A percentile compares a stretch with the other conserved stretches of the same genome.
phyloP scores from a whole-genome alignment of 2,329 filamentous ascomycete genomes.

The Colletotrichum magnum region DNA sequence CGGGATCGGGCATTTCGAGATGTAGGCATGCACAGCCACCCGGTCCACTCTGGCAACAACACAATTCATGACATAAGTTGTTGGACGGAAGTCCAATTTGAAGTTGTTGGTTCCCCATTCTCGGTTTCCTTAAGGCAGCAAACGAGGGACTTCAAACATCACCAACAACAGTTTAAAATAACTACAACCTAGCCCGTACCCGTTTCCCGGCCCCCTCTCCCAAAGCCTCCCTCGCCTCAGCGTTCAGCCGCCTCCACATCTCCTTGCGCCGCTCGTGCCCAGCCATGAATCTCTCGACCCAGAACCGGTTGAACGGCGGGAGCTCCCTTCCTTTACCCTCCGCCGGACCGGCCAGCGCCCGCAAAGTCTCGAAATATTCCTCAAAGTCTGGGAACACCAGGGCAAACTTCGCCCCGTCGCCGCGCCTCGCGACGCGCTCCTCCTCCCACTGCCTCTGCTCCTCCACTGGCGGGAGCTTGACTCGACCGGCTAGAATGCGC shows the following conservation, averaged over 20 bases:
- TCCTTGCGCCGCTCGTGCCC: conserved; percentile 69
- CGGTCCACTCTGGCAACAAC: no score
- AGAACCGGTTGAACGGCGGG: conserved; percentile 60
- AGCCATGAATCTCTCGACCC: conserved; percentile 65
- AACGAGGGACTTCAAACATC: background rate
- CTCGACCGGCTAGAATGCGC: conserved; percentile 67
- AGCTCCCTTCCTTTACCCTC: conserved; percentile 59
- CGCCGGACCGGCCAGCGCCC: conserved; percentile 63
- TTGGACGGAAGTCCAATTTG: no score
- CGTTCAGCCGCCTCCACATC: conserved; percentile 70
- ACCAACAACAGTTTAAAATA: background rate
- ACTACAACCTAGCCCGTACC: conserved; percentile 7
- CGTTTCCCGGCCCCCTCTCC: background rate
- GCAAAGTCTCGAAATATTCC: conserved; percentile 73
- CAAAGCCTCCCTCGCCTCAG: conserved; percentile 20
- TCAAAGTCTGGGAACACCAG: conserved; percentile 74
- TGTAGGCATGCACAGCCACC: no score
- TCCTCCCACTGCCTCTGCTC: conserved; percentile 71
- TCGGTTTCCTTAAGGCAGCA: background rate
- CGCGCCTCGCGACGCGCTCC: conserved; percentile 65
- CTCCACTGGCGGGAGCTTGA: conserved; percentile 59
- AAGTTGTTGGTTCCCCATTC: background rate
- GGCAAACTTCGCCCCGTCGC: conserved; percentile 71
- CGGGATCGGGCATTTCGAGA: no score
- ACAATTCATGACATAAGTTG: no score